Base-by-base conservation (phyloP, 306 rosid genomes). In the Urtica urens region DNA sequence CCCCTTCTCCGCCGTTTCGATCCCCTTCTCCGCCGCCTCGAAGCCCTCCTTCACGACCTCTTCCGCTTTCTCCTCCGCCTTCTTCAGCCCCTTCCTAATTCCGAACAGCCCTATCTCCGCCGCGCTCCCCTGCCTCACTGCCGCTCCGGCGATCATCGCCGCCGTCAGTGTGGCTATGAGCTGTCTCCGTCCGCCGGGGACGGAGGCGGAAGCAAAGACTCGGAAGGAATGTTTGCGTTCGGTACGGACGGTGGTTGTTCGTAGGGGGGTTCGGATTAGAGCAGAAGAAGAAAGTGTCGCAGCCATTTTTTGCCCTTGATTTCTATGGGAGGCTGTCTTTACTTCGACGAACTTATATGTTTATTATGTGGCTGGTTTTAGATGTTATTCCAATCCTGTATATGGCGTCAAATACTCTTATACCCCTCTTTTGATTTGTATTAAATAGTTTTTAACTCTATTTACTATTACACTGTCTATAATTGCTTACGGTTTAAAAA, bases 41-140 rank as follows among this genome's bases (percentile, higher is more conserved):
- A 87, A 73, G 0, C 94, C 88, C 44, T 83, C 94, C 64, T 10
- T 76, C 35, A 83, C 87, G 39, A 80, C 78, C 78, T 50, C 81
- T 76, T 88, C 93, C 24, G 83, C 78, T 25, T 62, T 49, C 56
- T 74, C 70, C 63, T 87, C 94, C 46, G 20, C 93, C 38, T 74
- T 78, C 75, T 57, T 78, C 72, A 83, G 46, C 73, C 62, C 82
- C 78, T 74, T 83, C 56, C 78, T 73, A 24, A 88, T 54, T 19
- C 95, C 95, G 15, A 88, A 88, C 42, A 88, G 53, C 0, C 75
- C 78, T 31, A 83, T 72, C 37, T 84, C 81, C 57, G 74, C 68
- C 53, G 93, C 90, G 53, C 23, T 13, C 7, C 82, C 77, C 28
- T 63, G 83, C 52, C 65, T 69, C 27, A 66, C 64, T 22, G 71